phyloP scores from a whole-genome alignment of 305 asterid genomes.

The Fraxinus baroniana region DNA sequence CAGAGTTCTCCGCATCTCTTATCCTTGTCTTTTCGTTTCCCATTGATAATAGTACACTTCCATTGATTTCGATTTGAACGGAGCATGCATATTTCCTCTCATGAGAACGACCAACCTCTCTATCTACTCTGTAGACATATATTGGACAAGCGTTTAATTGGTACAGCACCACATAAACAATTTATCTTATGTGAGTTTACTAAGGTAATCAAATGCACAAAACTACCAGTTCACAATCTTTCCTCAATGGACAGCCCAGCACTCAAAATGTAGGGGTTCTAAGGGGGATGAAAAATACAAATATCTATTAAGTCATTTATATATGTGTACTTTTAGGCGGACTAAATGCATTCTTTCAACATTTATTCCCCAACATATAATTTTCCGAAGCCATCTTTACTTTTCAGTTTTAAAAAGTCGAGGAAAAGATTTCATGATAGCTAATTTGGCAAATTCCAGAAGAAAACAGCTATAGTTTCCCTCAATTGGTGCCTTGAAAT shows the following conservation, averaged over 20 bases:
- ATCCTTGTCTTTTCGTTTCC: conserved; percentile 58
- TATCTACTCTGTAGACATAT: conserved; percentile 38
- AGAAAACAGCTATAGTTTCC: neutral
- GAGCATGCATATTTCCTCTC: conserved; percentile 56
- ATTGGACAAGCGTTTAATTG: neutral
- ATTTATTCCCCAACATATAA: neutral
- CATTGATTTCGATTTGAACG: conserved; percentile 42
- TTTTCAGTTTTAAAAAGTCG: neutral
- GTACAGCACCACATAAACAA: neutral
- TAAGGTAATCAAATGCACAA: neutral
- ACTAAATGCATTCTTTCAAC: neutral
- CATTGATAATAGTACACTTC: conserved; percentile 23
- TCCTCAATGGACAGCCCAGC: neutral
- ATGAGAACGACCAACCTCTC: conserved; percentile 49
- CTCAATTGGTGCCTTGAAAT: neutral
- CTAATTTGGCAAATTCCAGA: neutral
- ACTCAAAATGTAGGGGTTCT: neutral
- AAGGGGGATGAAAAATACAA: neutral
- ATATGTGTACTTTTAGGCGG: neutral
- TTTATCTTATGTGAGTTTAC: neutral
- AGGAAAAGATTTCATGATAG: neutral
- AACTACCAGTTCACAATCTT: neutral
- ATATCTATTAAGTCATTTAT: neutral
- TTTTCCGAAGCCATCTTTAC: neutral
- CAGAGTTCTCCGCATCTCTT: conserved; percentile 77